Base-by-base conservation (phyloP, 2,329 filamentous ascomycete genomes). In the Trichoderma cornu-damae region DNA sequence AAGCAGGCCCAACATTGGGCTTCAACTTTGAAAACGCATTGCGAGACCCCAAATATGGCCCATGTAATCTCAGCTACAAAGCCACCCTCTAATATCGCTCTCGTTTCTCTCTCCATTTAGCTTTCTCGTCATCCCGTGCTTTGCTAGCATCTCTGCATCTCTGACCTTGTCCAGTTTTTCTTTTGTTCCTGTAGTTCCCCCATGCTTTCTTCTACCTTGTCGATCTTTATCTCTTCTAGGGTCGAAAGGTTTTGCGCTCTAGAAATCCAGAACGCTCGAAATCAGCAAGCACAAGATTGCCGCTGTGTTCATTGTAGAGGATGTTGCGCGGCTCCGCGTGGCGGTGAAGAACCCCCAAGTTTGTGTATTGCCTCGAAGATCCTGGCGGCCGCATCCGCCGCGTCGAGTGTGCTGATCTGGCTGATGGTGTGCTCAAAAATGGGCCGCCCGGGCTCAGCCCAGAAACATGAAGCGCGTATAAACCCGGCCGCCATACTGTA, bases 381-480 rank as follows among this genome's bases (percentile, higher is more conserved):
- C 24, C 50, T 16, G 9, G 59, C 9, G 20, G 30, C 16, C 8
- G 61, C 37, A 16, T 16, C 26, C 9, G 35, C 11, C 4, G 60
- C 57, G 8, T n/a, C 8, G 34, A 24, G 18, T 32, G 20, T 32
- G 24, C 1, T 12, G 46, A 40, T 4, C 6, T 30, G 26, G 4
- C 53, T 30, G 6, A 22, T 12, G 38, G 3, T 6, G 11, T 16
- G 37, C 4, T 35, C 11, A 7, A 12, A 24, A 0, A 65, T 1
- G 5, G 63, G 46, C 16, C 49, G 46, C 14, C 63, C 61, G n/a
- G 11, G 30, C 44, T 50, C 56, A 74, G 60, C 68, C 69, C 6
- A 73, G 63, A 48, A 74, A 67, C 54, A 74, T 55, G 32, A 74
- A 68, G 59, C 69, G 57, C 18, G 22, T 20, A 51, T 62, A 72